Percentiles rank a stretch among this genome's conserved stretches.
These are phyloP conservation scores for Wickerhamomyces mucosus DNA, from an alignment of 805 yeast species.

Conservation along the genomic window DNA sequence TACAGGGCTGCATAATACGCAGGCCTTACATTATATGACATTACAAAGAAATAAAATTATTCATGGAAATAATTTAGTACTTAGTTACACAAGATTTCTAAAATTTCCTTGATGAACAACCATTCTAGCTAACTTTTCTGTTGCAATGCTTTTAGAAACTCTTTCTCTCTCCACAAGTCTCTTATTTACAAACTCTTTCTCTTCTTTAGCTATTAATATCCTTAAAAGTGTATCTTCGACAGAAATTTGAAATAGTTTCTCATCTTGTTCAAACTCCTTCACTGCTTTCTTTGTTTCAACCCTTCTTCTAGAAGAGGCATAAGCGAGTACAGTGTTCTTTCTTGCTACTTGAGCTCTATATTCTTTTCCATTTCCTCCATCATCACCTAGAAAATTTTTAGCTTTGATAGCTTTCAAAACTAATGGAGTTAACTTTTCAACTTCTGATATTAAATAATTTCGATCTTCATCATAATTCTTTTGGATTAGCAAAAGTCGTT, in stretches of 20 bases:
- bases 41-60: no score
- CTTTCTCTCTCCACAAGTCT: conserved; percentile 55
- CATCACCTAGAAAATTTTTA: conserved; percentile 33
- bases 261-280: conserved; percentile 28
- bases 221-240: conserved; percentile 68
- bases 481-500: conserved; percentile 53
- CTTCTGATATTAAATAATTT: conserved; percentile 41
- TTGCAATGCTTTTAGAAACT: conserved; percentile 22
- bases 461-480: conserved; percentile 49
- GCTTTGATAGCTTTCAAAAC: conserved; percentile 40
- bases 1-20: no score
- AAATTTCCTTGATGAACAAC: no score
- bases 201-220: conserved; percentile 57
- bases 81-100: no score
- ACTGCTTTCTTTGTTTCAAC: conserved; percentile 36
- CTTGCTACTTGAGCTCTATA: conserved; percentile 42
- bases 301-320: conserved; percentile 52
- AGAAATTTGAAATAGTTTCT: conserved; percentile 25
- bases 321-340: conserved; percentile 60
- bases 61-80: no score
- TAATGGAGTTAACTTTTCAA: conserved; percentile 47
- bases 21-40: no score
- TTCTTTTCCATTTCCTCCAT: conserved; percentile 16
- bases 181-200: conserved; percentile 45
- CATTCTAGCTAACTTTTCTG: conserved; percentile 21